These are phyloP conservation scores for Stemphylium vesicarium DNA, from an alignment of 2,329 filamentous ascomycete genomes.

Conservation along the genomic window DNA sequence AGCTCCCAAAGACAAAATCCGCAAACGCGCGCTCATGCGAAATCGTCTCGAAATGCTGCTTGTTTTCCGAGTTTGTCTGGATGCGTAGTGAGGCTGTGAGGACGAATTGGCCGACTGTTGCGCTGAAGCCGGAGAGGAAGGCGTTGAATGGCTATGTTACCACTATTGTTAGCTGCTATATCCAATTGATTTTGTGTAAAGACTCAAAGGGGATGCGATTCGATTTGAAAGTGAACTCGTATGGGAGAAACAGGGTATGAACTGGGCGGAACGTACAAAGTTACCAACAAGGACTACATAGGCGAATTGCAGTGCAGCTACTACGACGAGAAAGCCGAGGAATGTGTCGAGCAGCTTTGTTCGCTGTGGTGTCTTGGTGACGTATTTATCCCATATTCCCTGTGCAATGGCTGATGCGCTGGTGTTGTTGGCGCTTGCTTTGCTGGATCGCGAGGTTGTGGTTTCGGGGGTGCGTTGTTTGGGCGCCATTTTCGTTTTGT, in stretches of 20 bases:
- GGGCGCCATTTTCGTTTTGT: constrained; percentile 36
- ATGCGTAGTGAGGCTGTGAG: constrained; percentile 89
- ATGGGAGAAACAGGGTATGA: not conserved
- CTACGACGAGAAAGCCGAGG: constrained; percentile 82
- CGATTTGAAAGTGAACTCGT: not conserved
- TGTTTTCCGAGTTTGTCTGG: constrained; percentile 86
- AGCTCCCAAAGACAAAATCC: constrained; percentile 91
- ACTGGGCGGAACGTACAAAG: constrained; percentile 75
- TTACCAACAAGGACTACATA: constrained; percentile 94
- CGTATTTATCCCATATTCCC: constrained; percentile 79
- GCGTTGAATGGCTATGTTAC: constrained; percentile 90
- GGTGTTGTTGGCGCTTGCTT: constrained; percentile 40
- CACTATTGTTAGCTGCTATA: not conserved
- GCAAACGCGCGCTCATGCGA: constrained; percentile 92
- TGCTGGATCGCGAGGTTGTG: constrained; percentile 24
- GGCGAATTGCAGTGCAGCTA: constrained; percentile 88
- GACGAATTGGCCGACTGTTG: constrained; percentile 96
- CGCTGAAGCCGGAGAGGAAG: constrained; percentile 92
- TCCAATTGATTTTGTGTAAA: not conserved
- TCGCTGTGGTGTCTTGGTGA: constrained; percentile 81
- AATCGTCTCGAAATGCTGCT: constrained; percentile 74
- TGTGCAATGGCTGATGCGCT: constrained; percentile 64
- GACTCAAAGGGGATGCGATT: not conserved
- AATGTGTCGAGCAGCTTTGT: constrained; percentile 92
- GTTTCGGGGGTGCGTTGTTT: constrained; percentile 36